A percentile compares a stretch with the other conserved stretches of the same genome.
These are phyloP conservation scores for Pachyrhizus erosus DNA, from an alignment of 306 rosid species.

Conservation along the genomic window DNA sequence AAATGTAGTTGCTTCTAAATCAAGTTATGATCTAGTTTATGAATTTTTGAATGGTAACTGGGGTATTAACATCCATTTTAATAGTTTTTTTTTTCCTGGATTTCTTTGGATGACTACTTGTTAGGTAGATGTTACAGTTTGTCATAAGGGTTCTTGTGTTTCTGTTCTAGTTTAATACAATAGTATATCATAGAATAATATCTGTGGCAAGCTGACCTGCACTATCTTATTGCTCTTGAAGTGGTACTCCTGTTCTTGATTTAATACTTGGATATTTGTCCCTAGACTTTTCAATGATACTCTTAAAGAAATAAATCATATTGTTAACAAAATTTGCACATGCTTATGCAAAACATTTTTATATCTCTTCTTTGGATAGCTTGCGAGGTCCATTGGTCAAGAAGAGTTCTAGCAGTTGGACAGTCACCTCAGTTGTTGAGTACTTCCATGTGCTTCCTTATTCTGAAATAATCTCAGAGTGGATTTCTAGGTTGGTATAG, in stretches of 20 bases:
- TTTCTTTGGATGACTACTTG: constrained; percentile 22
- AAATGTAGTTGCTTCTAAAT: neutral
- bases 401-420: constrained; percentile 61
- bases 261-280: constrained; percentile 31
- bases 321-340: constrained; percentile 4
- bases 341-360: constrained; percentile 36
- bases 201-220: neutral
- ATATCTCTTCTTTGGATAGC: constrained; percentile 51
- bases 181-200: neutral
- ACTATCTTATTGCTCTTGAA: constrained; percentile 21
- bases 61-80: constrained; percentile 3
- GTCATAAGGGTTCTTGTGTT: constrained; percentile 28
- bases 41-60: constrained; percentile 11
- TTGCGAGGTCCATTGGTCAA: constrained; percentile 71
- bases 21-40: constrained; percentile 22
- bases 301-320: constrained; percentile 13
- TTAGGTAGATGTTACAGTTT: neutral
- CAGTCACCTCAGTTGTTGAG: constrained; percentile 61
- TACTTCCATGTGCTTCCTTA: constrained; percentile 84
- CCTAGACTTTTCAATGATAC: constrained; percentile 3
- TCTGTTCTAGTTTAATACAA: neutral
- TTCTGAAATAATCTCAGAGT: constrained; percentile 60
- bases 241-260: constrained; percentile 19
- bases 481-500: constrained; percentile 65
- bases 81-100: neutral